Evolutionary conservation across 768 basidiomycete species (phyloP), one percentile per base, ranked within the genome.

Genomic region (Cystoderma amianthinum): DNA sequence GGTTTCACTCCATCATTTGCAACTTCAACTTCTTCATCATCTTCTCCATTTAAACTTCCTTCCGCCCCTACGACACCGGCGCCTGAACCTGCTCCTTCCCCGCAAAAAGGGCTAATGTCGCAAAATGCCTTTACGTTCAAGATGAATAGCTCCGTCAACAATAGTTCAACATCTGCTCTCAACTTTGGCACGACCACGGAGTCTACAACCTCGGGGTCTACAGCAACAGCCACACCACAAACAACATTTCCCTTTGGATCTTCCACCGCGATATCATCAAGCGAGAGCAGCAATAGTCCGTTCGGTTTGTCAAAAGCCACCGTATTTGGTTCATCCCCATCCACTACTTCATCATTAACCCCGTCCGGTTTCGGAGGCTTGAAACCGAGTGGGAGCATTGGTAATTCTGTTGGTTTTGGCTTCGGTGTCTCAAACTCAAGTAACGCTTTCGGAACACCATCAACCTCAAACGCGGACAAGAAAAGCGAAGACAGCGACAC

Each of bases 371-470:
- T 65, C 37, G 58, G 56, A n/a, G 52, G 54, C 3, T 64, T 65
- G 36, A 57, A 57, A 18, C 63, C 59, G 34, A 47, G 56, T 48
- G 56, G 44, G 11, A 77, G 77, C 48, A 67, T 81, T 15, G 78
- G 81, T 1, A 81, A 79, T 51, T 75, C 80, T 5, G 76, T 81
- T 5, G 80, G 80, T 4, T 82, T 82, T 47, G 68, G 67, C 6
- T 83, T 77, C 49, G 75, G 69, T 30, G 36, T 7, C 25, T 28
- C 18, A n/a, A 44, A 7, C 22, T 46, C 2, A 24, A 41, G 47
- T 24, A 43, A 50, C 9, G 40, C 35, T 22, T 50, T 52, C 19
- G 49, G 42, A 19, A 43, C 41, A 42, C 46, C 25, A 36, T 33
- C 7, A 48, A 51, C 45, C 42, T 44, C 39, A 44, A 42, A 44